Evolutionary conservation across 83 land plant genomes (phyloP), one percentile per base, ranked within the genome.

Genomic region (Larix sibirica): DNA sequence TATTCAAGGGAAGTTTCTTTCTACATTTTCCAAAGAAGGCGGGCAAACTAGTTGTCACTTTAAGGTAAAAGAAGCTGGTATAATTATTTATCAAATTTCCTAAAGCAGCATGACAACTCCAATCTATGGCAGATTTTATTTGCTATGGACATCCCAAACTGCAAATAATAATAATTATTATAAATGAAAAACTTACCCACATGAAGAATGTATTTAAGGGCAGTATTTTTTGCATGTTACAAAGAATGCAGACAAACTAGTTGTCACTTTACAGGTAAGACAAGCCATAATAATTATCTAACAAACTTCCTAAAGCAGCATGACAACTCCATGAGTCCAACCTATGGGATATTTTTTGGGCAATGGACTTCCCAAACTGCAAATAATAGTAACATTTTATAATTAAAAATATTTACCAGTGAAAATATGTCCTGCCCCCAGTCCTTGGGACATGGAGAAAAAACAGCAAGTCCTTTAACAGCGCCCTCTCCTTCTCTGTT

Each of bases 401-500:
- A 85, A 50, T 42, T 9, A 18, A 24, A 77, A 10, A 12, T 42
- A 88, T 12, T 82, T 84, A 91, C 97, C 97, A 94, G 56, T 92
- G 88, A 79, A 86, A 89, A 84, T 92, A 94, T 23, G 93, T 89
- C 2, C 97, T 93, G 7, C 97, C 97, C 60, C 97, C 97, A 26
- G 97, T 94, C 81, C 97, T 87, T 4, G 97, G 97, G 26, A 94
- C 80, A 79, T 94, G 97, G 8, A 94, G 89, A 71, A 92, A 94
- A 69, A 91, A 94, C 64, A 94, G 68, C 76, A 94, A 81, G 58
- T 94, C 95, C 21, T 80, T 83, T 10, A 94, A 83, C 20, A 62
- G 69, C 60, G 82, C 79, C 78, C 86, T 88, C 76, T 93, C 87
- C 61, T 85, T 82, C 31, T 84, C 80, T 12, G 79, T 68, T 68